Base-by-base conservation (phyloP, 2,329 filamentous ascomycete species). In the Coniella lustricola region DNA sequence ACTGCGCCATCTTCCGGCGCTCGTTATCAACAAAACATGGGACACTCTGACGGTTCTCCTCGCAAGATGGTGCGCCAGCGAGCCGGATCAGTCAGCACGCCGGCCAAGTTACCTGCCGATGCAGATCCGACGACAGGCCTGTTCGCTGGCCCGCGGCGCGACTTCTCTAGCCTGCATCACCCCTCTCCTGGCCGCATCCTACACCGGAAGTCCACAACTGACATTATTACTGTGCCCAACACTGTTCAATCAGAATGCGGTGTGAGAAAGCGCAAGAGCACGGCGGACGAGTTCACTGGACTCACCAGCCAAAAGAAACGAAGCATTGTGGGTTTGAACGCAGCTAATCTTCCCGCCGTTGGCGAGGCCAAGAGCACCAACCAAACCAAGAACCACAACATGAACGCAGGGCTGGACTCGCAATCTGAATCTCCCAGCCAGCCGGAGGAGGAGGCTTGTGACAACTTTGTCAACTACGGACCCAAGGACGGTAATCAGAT, bases 391-490 rank as follows among this genome's bases (percentile, higher is more conserved):
- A n/a, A n/a, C n/a, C n/a, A n/a, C n/a, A n/a, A n/a, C n/a, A n/a
- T n/a, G n/a, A n/a, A n/a, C n/a, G n/a, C n/a, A n/a, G n/a, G n/a
- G n/a, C n/a, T n/a, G n/a, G n/a, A n/a, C n/a, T n/a, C n/a, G n/a
- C n/a, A n/a, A n/a, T n/a, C n/a, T n/a, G n/a, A 58, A 61, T 56
- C 46, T 63, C 44, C 51, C 60, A n/a, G 50, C 60, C 14, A 48
- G 61, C 39, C 48, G 34, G 13, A 33, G 36, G 9, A 37, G 12
- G 58, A 62, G 7, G 55, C 56, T 3, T 59, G 60, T 31, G 56
- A 63, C 5, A 59, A 64, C 3, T 97, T 97, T 61, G 87, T 95
- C 55, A 97, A 97, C 66, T 95, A 87, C 67, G 96, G 90, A 1
- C 84, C 89, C 1, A 73, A 76, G 43, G 90, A 98, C 64, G 84